A percentile compares a stretch with the other conserved stretches of the same genome.
Conservation (phyloP, 2,329 filamentous ascomycete species). For the Clonostachys solani region DNA sequence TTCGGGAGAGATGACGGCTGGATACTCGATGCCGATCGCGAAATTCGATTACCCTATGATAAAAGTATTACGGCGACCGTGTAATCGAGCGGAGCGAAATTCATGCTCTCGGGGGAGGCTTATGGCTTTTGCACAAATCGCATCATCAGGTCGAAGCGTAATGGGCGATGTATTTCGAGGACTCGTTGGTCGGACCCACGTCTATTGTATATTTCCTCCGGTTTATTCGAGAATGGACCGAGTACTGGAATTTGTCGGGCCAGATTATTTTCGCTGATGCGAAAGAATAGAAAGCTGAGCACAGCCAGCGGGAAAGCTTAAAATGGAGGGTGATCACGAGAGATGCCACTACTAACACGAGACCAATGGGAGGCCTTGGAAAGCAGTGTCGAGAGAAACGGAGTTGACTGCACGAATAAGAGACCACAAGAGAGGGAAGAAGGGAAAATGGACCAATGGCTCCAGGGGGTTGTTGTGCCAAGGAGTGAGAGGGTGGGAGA, state of each 20-base stretch:
- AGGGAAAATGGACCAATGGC: no score
- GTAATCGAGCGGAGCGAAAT: not conserved
- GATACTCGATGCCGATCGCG: not conserved
- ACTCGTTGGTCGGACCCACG: no score
- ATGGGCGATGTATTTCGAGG: not conserved
- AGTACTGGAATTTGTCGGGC: not conserved
- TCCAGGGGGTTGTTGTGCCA: no score
- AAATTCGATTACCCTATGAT: not conserved
- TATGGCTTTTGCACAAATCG: not conserved
- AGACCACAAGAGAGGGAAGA: not conserved
- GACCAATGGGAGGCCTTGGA: not conserved
- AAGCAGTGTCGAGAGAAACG: no score
- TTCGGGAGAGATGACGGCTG: constrained; percentile 2
- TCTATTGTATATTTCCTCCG: no score
- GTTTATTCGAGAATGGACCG: not conserved
- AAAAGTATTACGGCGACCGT: not conserved
- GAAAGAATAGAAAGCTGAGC: not conserved
- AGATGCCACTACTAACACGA: not conserved
- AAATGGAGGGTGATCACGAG: not conserved
- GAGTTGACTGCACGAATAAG: not conserved
- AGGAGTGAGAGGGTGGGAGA: no score
- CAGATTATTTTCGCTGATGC: not conserved
- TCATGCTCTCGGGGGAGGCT: not conserved
- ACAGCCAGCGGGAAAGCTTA: not conserved
- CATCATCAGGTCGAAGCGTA: not conserved